Evolutionary conservation across 2,329 filamentous ascomycete genomes (phyloP).

Genomic region (Lachnellula suecica): DNA sequence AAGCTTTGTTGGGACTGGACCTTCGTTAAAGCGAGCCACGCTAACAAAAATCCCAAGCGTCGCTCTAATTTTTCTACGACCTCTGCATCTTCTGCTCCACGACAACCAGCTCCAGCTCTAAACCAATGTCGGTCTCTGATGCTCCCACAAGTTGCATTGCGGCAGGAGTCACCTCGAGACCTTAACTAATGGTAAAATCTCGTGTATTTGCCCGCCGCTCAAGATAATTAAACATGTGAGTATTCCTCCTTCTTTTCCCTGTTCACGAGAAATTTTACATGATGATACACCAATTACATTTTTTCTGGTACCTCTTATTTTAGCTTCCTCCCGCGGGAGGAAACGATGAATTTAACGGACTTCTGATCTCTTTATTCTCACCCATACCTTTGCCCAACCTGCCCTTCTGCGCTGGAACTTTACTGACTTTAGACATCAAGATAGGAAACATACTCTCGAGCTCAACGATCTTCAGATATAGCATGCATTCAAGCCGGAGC

Average conservation of each 20-base stretch:
- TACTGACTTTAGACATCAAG: neutral
- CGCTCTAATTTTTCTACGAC: too few relatives aligned
- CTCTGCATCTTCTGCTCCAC: too few relatives aligned
- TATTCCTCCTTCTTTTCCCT: neutral
- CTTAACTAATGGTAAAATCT: too few relatives aligned
- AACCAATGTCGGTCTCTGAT: too few relatives aligned
- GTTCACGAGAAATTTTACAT: constrained; percentile 37
- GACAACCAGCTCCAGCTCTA: too few relatives aligned
- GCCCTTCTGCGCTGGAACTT: neutral
- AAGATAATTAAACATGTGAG: neutral
- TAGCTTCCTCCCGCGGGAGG: constrained; percentile 55
- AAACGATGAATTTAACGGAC: constrained; percentile 81
- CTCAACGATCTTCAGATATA: neutral
- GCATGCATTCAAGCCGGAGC: too few relatives aligned
- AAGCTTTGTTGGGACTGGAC: too few relatives aligned
- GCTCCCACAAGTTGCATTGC: too few relatives aligned
- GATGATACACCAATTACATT: constrained; percentile 70
- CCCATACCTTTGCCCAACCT: neutral
- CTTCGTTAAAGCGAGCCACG: too few relatives aligned
- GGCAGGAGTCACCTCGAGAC: too few relatives aligned
- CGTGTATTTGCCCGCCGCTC: too few relatives aligned
- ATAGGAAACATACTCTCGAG: neutral
- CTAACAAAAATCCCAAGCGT: too few relatives aligned
- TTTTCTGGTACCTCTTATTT: constrained; percentile 99
- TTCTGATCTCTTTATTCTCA: constrained; percentile 59